Base-by-base conservation (phyloP, 2,329 filamentous ascomycete species). In the Sclerotinia nivalis region DNA sequence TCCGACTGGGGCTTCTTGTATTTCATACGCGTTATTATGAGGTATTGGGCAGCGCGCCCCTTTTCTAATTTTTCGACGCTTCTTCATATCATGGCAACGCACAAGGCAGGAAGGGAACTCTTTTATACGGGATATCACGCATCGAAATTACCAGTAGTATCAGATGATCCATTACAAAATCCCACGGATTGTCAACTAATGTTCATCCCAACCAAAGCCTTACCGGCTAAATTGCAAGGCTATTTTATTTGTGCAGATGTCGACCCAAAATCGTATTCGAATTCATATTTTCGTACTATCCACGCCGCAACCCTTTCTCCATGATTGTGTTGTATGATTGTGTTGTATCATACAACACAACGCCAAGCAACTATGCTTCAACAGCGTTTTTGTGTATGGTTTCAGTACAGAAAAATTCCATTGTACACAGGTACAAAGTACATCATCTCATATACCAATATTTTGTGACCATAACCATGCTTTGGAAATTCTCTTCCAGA, bases 1-100 rank as follows among this genome's bases (percentile, higher is more conserved):
- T 55, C 12, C 58, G 43, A 49, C 55, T 52, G 55, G 43, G 25
- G 66, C 66, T 68, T 59, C 28, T 37, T 43, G 34, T 20, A 61
- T 40, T 25, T 49, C 28, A 49, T 49, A 18, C 40, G 50, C 64
- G 50, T 58, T 52, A 37, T 52, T 68, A 43, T 43, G 66, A 61
- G 55, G 34, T 18, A 50, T 4, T 50, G 31, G 43, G 43, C 25
- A 61, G 52, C 55, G 60, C 49, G 15, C 22, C 31, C 40, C n/a
- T 59, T 60, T 61, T 50, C 28, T 56, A 37, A 31, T 43, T 66
- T 43, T 43, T 66, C 37, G 37, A 34, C 25, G 2, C 13, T 45
- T 66, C 28, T 66, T 34, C 18, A 22, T 45, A 58, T 45, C 9
- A 37, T 40, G 61, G 18, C 47, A 65, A 22, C 34, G 18, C 47